Evolutionary conservation across 768 basidiomycete genomes (phyloP), one percentile per base, ranked within the genome.

Genomic region (Boletus edulis): DNA sequence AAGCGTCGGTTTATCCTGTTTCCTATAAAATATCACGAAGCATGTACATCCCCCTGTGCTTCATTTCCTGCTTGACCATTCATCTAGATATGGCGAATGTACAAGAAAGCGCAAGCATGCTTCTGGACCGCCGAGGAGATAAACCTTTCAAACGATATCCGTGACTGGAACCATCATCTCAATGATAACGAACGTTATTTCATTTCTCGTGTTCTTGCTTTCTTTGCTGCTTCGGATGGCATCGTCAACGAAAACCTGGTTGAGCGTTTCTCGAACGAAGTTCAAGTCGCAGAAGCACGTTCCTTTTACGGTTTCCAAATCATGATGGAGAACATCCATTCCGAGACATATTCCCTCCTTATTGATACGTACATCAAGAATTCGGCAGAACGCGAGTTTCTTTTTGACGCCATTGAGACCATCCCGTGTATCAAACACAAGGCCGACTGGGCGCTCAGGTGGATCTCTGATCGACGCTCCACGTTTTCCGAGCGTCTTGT

Each of bases 251-350:
- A 97, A 70, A 98, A 98, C 70, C 80, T 98, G 1, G 81, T 97
- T 24, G 93, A 96, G 70, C 89, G 94, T 8, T 97, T 98, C 73
- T 92, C 90, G 34, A 35, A 14, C 54, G 94, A 96, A 67, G 91
- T 96, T 9, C 94, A 96, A 71, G 79, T 79, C 3, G 88, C 93
- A 5, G 94, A 97, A 71, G 94, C 92, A 10, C 85, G 94, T 11
- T 35, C 34, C 13, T 35, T 35, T 75, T 98, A 97, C 65, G 94
- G 94, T 17, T 97, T 96, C 76, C 94, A 98, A 70, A 91, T 98
- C 64, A 97, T 97, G 94, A 98, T 96, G 85, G 95, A 97, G 65
- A 98, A 98, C 70, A 83, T 98, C 37, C 95, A 98, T 71, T 94
- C 94, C 3, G 94, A 98, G 68, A 95, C 94, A 0, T 98, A 98